Evolutionary conservation across 345 rosid species (phyloP), one percentile per base, ranked within the genome.

Genomic region (Erucastrum elatum): DNA sequence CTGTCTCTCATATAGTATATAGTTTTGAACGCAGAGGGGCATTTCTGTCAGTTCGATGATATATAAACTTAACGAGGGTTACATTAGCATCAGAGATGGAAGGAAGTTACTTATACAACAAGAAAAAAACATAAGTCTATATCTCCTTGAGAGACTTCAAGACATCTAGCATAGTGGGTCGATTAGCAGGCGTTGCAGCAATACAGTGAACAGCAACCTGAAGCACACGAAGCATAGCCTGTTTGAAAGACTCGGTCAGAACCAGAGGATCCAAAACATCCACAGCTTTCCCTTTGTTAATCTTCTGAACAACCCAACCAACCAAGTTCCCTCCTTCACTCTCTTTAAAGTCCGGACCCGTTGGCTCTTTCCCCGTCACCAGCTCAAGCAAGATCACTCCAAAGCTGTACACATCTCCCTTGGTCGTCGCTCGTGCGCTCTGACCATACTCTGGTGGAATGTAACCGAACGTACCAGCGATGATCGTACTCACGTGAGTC

Each of bases 381-480:
- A 49, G 17, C 56, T 49, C 56, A 1, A 49, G 56, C 56, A 49
- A 49, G 7, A 49, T 49, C 17, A 49, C 56, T 1, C 56, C 56
- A 4, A 49, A 49, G 56, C 56, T 49, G 8, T 90, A 95, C 17
- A 95, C 99, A 71, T 95, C 99, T 4, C 98, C 99, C 60, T 82
- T 89, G 1, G 87, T 78, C 0, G 98, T 91, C 2, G 92, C 91
- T 80, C 92, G 80, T 5, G 91, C 88, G 7, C 96, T 89, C 85
- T 95, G 99, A 7, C 96, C 98, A 8, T 93, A 95, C 82, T 93
- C 99, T 0, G 98, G 97, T 1, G 99, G 99, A 33, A 95, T 91
- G 81, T 95, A 95, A 12, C 97, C 98, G 0, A 90, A 84, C 3
- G 97, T 90, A 26, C 99, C 99, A 0, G 98, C 99, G 0, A 93